A percentile compares a stretch with the other conserved stretches of the same genome.
phyloP scores from a whole-genome alignment of 768 basidiomycete genomes.

The Hypsizygus marmoreus region DNA sequence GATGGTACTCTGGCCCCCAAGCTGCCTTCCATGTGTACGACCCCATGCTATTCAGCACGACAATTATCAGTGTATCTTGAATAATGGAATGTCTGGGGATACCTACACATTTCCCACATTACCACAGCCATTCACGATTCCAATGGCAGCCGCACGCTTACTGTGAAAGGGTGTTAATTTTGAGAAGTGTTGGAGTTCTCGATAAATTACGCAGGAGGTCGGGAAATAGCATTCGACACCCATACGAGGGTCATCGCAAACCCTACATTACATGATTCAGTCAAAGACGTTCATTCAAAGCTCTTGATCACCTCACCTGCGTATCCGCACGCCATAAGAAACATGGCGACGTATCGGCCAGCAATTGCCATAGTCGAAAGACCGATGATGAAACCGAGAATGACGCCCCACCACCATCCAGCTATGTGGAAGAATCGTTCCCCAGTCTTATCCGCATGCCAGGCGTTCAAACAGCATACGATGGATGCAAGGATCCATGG shows the following conservation, averaged over 20 bases:
- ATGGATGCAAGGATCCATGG: constrained; percentile 63
- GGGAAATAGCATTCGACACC: constrained; percentile 61
- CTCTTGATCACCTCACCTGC: constrained; percentile 25
- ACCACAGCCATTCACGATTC: constrained; percentile 59
- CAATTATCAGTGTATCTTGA: background rate
- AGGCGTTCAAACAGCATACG: constrained; percentile 51
- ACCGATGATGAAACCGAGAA: constrained; percentile 62
- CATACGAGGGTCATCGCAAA: constrained; percentile 56
- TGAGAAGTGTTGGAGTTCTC: no score
- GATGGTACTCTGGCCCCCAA: constrained; percentile 68
- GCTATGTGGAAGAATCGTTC: constrained; percentile 66
- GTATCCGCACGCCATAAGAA: constrained; percentile 64
- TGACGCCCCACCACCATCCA: constrained; percentile 60
- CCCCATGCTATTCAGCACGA: constrained; percentile 43
- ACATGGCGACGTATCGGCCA: constrained; percentile 61
- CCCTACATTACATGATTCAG: constrained; percentile 26
- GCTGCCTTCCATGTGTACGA: constrained; percentile 61
- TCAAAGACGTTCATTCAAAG: background rate
- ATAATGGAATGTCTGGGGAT: background rate
- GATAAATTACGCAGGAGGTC: constrained; percentile 63
- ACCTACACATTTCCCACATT: constrained; percentile 62
- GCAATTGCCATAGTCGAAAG: constrained; percentile 52
- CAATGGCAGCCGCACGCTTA: constrained; percentile 58
- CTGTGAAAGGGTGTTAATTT: no score
- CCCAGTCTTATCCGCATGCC: constrained; percentile 61